A percentile compares a stretch with the other conserved stretches of the same genome.
Conservation (phyloP, 2,329 filamentous ascomycete genomes). For the Alternaria triticina region DNA sequence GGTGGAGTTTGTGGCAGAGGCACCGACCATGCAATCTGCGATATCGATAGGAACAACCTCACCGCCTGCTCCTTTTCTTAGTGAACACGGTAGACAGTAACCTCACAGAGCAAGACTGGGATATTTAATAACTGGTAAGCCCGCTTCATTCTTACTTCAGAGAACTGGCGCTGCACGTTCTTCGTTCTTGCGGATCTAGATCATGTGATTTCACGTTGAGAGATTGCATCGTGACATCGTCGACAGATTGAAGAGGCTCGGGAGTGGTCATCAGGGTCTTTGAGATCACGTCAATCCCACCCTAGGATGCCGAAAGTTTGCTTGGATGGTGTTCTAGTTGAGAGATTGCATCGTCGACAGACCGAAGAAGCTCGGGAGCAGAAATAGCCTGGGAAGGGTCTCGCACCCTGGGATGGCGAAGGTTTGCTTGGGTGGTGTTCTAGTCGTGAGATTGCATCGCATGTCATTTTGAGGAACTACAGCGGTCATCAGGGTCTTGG, state of each 20-base stretch:
- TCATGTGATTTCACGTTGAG: background rate
- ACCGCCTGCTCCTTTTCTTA: slow-evolving; percentile 3
- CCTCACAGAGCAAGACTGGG: background rate
- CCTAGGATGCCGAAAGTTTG: background rate
- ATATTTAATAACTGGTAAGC: background rate
- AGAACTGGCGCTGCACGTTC: background rate
- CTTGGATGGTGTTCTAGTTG: background rate
- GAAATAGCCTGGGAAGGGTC: no score
- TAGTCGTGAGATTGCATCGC: background rate
- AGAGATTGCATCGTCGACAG: no score
- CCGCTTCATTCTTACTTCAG: background rate
- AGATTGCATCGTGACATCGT: background rate
- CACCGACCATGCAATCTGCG: slow-evolving; percentile 14
- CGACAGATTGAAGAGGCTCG: background rate
- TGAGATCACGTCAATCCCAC: background rate
- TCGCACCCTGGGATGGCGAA: background rate
- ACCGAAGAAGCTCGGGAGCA: no score
- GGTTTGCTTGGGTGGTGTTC: background rate
- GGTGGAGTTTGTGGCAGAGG: slow-evolving; percentile 9
- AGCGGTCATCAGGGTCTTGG: background rate
- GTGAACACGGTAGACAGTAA: background rate
- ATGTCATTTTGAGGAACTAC: background rate
- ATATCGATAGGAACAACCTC: slow-evolving; percentile 9
- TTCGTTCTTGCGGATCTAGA: background rate
- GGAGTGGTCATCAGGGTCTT: background rate